Conservation (phyloP, 352 stramenopile species). For the Phytophthora brassicae region DNA sequence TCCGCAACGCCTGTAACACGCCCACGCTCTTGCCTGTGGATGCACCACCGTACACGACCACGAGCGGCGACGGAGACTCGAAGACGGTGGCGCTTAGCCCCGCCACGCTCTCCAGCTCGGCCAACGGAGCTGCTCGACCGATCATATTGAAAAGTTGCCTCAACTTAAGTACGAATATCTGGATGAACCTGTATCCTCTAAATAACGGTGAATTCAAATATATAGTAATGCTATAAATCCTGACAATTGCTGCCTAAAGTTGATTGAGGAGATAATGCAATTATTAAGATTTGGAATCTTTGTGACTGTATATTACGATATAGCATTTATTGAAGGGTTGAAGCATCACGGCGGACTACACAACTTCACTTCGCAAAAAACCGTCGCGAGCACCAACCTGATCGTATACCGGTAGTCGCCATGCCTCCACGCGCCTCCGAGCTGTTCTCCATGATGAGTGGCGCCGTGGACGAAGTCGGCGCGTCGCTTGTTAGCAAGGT, state of each 20-base stretch:
- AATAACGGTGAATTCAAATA: too few relatives aligned
- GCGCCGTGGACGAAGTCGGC: slow-evolving; percentile 67
- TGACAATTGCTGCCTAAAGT: too few relatives aligned
- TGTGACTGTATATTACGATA: too few relatives aligned
- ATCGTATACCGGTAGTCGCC: too few relatives aligned
- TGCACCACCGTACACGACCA: slow-evolving; percentile 72
- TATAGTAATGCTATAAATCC: too few relatives aligned
- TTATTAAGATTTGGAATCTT: too few relatives aligned
- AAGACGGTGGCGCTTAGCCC: slow-evolving; percentile 39
- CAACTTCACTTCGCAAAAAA: slow-evolving; percentile 30
- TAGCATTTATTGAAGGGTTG: too few relatives aligned
- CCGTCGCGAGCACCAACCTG: not conserved
- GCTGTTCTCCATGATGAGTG: slow-evolving; percentile 72
- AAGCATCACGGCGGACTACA: slow-evolving; percentile 29
- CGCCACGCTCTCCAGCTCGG: slow-evolving; percentile 46
- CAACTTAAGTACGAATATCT: slow-evolving; percentile 11
- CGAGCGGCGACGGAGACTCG: slow-evolving; percentile 56
- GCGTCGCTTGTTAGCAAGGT: slow-evolving; percentile 73
- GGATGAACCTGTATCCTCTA: too few relatives aligned
- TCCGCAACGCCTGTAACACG: slow-evolving; percentile 45
- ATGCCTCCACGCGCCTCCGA: slow-evolving; percentile 41
- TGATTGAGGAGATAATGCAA: too few relatives aligned
- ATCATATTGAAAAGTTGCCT: slow-evolving; percentile 34
- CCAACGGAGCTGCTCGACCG: slow-evolving; percentile 53
- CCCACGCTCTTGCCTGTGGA: slow-evolving; percentile 76